phyloP scores from a whole-genome alignment of 1,284 basidiomycete species.

The Sporisorium reilianum region DNA sequence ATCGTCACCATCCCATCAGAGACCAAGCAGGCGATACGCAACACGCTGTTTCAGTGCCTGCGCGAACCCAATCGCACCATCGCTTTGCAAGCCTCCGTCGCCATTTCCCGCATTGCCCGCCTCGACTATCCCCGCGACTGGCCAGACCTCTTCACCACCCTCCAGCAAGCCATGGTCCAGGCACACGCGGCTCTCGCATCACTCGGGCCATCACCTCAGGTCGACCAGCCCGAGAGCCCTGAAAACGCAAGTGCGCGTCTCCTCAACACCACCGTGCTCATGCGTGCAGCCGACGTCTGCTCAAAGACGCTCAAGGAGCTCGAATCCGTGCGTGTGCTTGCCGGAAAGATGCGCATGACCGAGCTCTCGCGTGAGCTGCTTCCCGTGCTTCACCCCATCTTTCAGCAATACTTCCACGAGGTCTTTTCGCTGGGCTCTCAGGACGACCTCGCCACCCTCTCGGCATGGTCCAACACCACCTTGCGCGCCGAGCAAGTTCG shows the following conservation, averaged over 20 bases:
- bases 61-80: slow-evolving; percentile 60
- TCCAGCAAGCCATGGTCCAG: slow-evolving; percentile 59
- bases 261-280: slow-evolving; percentile 51
- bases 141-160: slow-evolving; percentile 58
- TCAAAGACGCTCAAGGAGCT: slow-evolving; percentile 65
- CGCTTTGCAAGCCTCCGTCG: slow-evolving; percentile 62
- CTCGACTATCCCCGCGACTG: slow-evolving; percentile 65
- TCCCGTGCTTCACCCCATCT: slow-evolving; percentile 61
- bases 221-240: slow-evolving; percentile 29
- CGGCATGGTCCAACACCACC: slow-evolving; percentile 53
- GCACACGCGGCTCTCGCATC: slow-evolving; percentile 44
- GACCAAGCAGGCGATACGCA: slow-evolving; percentile 58
- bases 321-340: slow-evolving; percentile 59
- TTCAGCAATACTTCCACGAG: slow-evolving; percentile 61
- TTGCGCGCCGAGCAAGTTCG: slow-evolving; percentile 57
- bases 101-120: slow-evolving; percentile 63
- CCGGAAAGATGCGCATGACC: slow-evolving; percentile 67
- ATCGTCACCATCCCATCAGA: slow-evolving; percentile 58
- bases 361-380: slow-evolving; percentile 63
- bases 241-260: slow-evolving; percentile 20
- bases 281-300: slow-evolving; percentile 62
- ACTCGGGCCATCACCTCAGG: slow-evolving; percentile 37
- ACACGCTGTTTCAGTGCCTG: slow-evolving; percentile 57
- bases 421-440: slow-evolving; percentile 41
- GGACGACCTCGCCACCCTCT: slow-evolving; percentile 37